These are phyloP conservation scores for Sechiopsis laciniata DNA, from an alignment of 306 rosid genomes.

Conservation along the genomic window DNA sequence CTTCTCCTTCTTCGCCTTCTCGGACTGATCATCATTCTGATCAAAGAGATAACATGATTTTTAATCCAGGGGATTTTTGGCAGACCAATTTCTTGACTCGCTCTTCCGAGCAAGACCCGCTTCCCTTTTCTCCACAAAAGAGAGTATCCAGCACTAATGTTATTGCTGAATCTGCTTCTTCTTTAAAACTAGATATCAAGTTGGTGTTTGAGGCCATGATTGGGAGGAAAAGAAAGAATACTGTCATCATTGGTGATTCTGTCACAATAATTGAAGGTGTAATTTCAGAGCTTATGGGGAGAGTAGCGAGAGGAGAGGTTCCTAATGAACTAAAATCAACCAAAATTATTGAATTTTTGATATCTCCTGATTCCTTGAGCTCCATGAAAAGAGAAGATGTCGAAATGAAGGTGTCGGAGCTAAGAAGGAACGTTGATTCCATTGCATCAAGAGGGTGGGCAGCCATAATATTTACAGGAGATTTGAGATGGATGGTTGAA, in stretches of 20 bases:
- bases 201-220: conserved; percentile 48
- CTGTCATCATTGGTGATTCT: conserved; percentile 75
- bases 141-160: conserved; percentile 26
- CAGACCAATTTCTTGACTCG: conserved; percentile 39
- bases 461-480: conserved; percentile 61
- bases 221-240: conserved; percentile 60
- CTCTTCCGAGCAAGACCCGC: conserved; percentile 47
- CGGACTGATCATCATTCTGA: conserved; percentile 28
- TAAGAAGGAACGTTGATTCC: conserved; percentile 52
- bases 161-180: conserved; percentile 31
- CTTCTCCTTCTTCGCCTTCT: conserved; percentile 83
- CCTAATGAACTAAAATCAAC: conserved; percentile 58
- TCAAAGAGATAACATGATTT: conserved; percentile 16
- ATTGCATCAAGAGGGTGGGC: conserved; percentile 37
- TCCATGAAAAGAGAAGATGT: conserved; percentile 63
- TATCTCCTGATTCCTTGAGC: conserved; percentile 45
- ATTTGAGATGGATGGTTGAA: conserved; percentile 62
- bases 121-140: conserved; percentile 55
- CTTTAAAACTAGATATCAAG: conserved; percentile 60
- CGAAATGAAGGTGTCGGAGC: conserved; percentile 45
- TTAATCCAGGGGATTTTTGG: conserved; percentile 38
- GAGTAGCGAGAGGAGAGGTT: conserved; percentile 57
- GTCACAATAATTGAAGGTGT: conserved; percentile 50
- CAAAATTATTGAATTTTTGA: conserved; percentile 45
- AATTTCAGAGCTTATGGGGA: conserved; percentile 50